A percentile compares a stretch with the other conserved stretches of the same genome.
Evolutionary conservation across 331 rosid genomes (phyloP).

Genomic region (Quercus tomentella): DNA sequence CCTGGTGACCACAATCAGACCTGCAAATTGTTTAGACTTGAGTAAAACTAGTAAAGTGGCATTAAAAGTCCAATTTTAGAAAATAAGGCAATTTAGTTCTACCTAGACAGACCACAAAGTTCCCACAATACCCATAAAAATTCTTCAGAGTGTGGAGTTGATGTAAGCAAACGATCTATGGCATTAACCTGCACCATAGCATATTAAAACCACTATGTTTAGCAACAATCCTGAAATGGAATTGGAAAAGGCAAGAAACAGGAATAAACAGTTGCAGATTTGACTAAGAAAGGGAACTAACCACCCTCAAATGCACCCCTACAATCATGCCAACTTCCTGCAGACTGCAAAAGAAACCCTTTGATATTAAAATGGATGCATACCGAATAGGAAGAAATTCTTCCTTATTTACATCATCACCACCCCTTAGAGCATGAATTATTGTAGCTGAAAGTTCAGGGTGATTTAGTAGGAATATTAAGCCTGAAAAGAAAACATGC

Average conservation of each 20-base stretch:
- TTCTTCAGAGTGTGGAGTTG: constrained; percentile 78
- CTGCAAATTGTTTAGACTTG: constrained; percentile 44
- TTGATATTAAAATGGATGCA: constrained; percentile 72
- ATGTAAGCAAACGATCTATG: constrained; percentile 76
- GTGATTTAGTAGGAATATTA: constrained; percentile 79
- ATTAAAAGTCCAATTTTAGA: constrained; percentile 6
- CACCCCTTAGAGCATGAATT: constrained; percentile 67
- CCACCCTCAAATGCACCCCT: constrained; percentile 87
- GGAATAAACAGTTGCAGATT: neutral
- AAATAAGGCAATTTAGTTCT: constrained; percentile 14
- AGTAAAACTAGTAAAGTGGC: constrained; percentile 17
- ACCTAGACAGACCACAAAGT: constrained; percentile 85
- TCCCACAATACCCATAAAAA: constrained; percentile 97
- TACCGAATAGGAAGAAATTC: constrained; percentile 85
- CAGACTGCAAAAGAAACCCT: constrained; percentile 83
- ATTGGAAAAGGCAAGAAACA: neutral
- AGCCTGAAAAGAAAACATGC: constrained; percentile 51
- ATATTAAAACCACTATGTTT: constrained; percentile 17
- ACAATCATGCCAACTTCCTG: constrained; percentile 75
- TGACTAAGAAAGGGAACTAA: constrained; percentile 32
- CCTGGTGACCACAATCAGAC: constrained; percentile 93
- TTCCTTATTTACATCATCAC: constrained; percentile 59
- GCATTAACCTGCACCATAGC: constrained; percentile 65
- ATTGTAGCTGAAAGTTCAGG: constrained; percentile 78
- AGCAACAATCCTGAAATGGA: constrained; percentile 4